Conservation (phyloP, 2,329 filamentous ascomycete genomes). For the Meredithiella fracta region DNA sequence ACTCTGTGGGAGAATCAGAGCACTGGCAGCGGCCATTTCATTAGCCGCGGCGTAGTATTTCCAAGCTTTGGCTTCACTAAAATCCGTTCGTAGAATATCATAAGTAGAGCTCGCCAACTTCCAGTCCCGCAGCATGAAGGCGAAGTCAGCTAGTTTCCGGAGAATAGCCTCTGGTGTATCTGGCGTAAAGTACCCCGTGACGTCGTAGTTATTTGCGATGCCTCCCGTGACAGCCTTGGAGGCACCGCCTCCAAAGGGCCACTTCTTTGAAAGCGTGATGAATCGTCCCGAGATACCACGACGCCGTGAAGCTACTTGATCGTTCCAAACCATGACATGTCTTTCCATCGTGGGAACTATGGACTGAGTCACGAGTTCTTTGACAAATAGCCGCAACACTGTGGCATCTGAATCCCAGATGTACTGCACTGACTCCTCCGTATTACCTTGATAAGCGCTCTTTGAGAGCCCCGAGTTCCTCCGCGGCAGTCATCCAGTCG, state of each 20-base stretch:
- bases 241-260: slow-evolving; percentile 60
- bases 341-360: slow-evolving; percentile 94
- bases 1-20: slow-evolving; percentile 58
- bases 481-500: slow-evolving; percentile 76
- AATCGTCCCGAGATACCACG: slow-evolving; percentile 85
- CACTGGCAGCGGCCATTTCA: slow-evolving; percentile 82
- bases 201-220: slow-evolving; percentile 57
- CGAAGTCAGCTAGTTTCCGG: slow-evolving; percentile 84
- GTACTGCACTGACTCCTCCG: slow-evolving; percentile 56
- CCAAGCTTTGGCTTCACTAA: slow-evolving; percentile 92
- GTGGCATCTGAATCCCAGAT: slow-evolving; percentile 87
- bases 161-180: slow-evolving; percentile 79
- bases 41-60: slow-evolving; percentile 83
- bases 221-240: slow-evolving; percentile 33
- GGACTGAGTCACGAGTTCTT: slow-evolving; percentile 90
- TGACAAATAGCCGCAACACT: slow-evolving; percentile 73
- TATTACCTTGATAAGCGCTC: slow-evolving; percentile 47
- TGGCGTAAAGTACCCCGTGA: slow-evolving; percentile 63
- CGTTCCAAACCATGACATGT: slow-evolving; percentile 82
- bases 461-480: slow-evolving; percentile 66
- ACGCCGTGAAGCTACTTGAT: slow-evolving; percentile 81
- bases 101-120: slow-evolving; percentile 85
- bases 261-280: slow-evolving; percentile 82
- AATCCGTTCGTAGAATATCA: slow-evolving; percentile 76
- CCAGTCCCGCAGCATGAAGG: slow-evolving; percentile 94